A percentile compares a stretch with the other conserved stretches of the same genome.
These are phyloP conservation scores for Venturiaceae sp. DNA, from an alignment of 2,329 filamentous ascomycete genomes.

Conservation along the genomic window DNA sequence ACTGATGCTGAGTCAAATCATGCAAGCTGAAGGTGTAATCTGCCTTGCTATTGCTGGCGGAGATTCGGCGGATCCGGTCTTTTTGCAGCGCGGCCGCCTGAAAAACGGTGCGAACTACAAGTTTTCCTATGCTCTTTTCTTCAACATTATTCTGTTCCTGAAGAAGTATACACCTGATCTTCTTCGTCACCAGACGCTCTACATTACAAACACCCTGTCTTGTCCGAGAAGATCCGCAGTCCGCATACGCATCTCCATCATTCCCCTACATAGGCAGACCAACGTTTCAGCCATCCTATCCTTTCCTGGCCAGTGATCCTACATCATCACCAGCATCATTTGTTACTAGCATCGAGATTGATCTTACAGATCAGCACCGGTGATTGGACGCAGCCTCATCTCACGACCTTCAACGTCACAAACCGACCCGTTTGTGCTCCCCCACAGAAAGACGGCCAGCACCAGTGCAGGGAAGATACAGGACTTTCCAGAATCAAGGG, in stretches of 20 bases:
- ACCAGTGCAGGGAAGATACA: not conserved
- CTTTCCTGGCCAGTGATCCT: not conserved
- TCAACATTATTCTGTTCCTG: not conserved
- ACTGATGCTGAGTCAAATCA: not conserved
- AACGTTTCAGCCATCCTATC: not conserved
- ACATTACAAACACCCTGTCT: not conserved
- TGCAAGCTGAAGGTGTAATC: not conserved
- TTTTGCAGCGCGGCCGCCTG: not conserved
- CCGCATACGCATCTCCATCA: not conserved
- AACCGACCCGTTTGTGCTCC: not conserved
- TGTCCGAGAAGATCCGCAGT: not conserved
- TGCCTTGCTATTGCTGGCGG: not conserved
- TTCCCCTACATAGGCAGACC: not conserved
- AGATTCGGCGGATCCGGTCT: not conserved
- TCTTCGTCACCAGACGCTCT: not conserved
- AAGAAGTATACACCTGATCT: not conserved
- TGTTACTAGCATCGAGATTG: no score
- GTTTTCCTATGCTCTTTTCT: not conserved
- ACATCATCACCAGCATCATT: no score
- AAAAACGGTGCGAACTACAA: not conserved
- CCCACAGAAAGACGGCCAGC: not conserved
- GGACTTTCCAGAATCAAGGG: not conserved
- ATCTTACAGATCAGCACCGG: not conserved
- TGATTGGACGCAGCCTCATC: slow-evolving; percentile 1
- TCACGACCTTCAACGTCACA: not conserved